These are phyloP conservation scores for Alnus glutinosa DNA, from an alignment of 306 rosid genomes.

Conservation along the genomic window DNA sequence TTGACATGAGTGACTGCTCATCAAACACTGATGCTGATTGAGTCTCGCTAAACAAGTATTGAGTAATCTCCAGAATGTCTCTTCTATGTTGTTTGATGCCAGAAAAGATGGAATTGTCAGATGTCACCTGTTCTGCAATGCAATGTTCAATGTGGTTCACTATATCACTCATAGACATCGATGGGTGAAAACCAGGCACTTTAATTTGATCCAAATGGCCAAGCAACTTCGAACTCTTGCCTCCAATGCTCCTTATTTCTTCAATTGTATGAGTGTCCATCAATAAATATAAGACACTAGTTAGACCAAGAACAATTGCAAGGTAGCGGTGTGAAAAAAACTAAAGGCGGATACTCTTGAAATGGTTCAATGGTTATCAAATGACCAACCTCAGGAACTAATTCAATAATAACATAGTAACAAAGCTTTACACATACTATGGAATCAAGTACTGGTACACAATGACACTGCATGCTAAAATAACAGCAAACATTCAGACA, in stretches of 20 bases:
- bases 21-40: slow-evolving; percentile 46
- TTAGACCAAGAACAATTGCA: neutral
- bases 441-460: neutral
- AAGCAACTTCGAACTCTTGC: slow-evolving; percentile 42
- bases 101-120: slow-evolving; percentile 33
- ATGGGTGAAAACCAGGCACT: slow-evolving; percentile 63
- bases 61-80: slow-evolving; percentile 56
- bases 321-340: neutral
- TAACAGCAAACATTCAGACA: neutral
- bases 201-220: slow-evolving; percentile 57
- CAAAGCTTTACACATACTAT: neutral
- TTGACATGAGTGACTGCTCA: slow-evolving; percentile 63
- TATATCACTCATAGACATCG: slow-evolving; percentile 73
- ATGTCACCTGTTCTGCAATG: slow-evolving; percentile 57
- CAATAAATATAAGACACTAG: slow-evolving; percentile 25
- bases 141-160: slow-evolving; percentile 63
- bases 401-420: too few relatives aligned
- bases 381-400: too few relatives aligned
- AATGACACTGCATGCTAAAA: neutral
- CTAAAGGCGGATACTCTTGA: neutral
- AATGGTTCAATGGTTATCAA: neutral
- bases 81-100: slow-evolving; percentile 39
- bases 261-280: slow-evolving; percentile 35
- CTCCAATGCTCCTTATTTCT: slow-evolving; percentile 41
- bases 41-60: slow-evolving; percentile 57